Conservation (phyloP, 495 filamentous ascomycete species). For the Cercophora samala region DNA sequence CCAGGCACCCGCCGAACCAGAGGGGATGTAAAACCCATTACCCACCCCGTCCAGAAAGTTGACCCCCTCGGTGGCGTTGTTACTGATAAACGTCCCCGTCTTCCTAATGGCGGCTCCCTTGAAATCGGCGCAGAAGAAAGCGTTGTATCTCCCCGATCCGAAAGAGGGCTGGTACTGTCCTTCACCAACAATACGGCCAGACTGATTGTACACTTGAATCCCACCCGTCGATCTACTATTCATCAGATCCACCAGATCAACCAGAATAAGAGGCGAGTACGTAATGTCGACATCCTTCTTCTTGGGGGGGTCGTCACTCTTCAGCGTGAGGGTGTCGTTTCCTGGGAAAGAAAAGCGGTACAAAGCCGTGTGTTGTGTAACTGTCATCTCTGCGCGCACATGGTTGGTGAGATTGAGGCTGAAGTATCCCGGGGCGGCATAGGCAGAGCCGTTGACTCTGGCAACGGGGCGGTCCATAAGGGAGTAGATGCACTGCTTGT, state of each 20-base stretch:
- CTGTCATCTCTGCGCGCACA: slow-evolving; percentile 70
- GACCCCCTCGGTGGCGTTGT: slow-evolving; percentile 42
- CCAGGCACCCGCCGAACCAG: slow-evolving; percentile 61
- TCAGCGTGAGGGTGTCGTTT: slow-evolving; percentile 14
- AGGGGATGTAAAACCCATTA: slow-evolving; percentile 43
- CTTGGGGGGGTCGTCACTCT: not conserved
- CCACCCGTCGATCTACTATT: slow-evolving; percentile 56
- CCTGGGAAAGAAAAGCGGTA: slow-evolving; percentile 66
- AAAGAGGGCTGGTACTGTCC: slow-evolving; percentile 66
- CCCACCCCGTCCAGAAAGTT: slow-evolving; percentile 45
- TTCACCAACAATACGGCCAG: slow-evolving; percentile 60
- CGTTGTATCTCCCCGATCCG: slow-evolving; percentile 58
- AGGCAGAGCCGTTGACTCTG: slow-evolving; percentile 50
- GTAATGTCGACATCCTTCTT: slow-evolving; percentile 26
- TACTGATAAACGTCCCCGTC: slow-evolving; percentile 51
- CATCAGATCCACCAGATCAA: slow-evolving; percentile 64
- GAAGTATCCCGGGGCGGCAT: slow-evolving; percentile 68
- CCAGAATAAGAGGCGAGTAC: slow-evolving; percentile 56
- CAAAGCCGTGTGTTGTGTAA: slow-evolving; percentile 59
- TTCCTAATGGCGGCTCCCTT: slow-evolving; percentile 58
- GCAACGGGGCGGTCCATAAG: slow-evolving; percentile 44
- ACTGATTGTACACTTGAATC: slow-evolving; percentile 48
- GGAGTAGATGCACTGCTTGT: slow-evolving; percentile 58
- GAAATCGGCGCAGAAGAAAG: slow-evolving; percentile 67
- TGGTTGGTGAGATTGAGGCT: slow-evolving; percentile 56